Percentiles rank a stretch among this genome's conserved stretches.
Conservation (phyloP, 2,329 filamentous ascomycete genomes). For the Metarhizium rileyi region DNA sequence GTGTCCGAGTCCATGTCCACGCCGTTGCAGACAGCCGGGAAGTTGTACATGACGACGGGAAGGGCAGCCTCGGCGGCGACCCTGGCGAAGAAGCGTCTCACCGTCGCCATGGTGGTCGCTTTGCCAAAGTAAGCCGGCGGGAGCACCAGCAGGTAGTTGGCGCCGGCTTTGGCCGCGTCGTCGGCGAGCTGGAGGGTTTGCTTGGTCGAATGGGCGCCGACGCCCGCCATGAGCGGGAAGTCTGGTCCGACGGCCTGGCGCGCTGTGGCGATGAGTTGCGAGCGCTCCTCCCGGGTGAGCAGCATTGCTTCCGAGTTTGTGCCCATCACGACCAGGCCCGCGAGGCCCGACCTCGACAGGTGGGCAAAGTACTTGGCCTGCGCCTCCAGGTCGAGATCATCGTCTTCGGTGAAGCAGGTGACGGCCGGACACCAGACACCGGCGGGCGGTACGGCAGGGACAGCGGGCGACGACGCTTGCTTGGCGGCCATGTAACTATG, state of each 20-base stretch:
- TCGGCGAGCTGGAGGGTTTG: slow-evolving; percentile 50
- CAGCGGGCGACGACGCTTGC: background rate
- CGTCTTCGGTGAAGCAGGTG: slow-evolving; percentile 42
- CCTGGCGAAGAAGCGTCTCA: slow-evolving; percentile 18
- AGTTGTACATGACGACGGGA: slow-evolving; percentile 64
- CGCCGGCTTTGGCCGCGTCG: slow-evolving; percentile 35
- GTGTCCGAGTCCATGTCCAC: slow-evolving; percentile 59
- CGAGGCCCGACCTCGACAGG: slow-evolving; percentile 38
- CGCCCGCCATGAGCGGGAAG: slow-evolving; percentile 73
- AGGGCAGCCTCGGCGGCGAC: slow-evolving; percentile 50
- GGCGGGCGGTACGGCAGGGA: slow-evolving; percentile 16
- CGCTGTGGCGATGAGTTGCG: slow-evolving; percentile 45
- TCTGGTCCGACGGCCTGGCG: slow-evolving; percentile 73
- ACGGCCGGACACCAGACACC: slow-evolving; percentile 43
- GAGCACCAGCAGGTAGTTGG: slow-evolving; percentile 16
- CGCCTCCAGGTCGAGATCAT: slow-evolving; percentile 35
- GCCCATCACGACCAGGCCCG: slow-evolving; percentile 43
- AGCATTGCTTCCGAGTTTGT: slow-evolving; percentile 49
- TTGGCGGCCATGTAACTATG: background rate
- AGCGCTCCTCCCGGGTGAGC: slow-evolving; percentile 48
- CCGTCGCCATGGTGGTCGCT: slow-evolving; percentile 28
- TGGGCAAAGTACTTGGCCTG: slow-evolving; percentile 43
- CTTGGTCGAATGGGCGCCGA: slow-evolving; percentile 53
- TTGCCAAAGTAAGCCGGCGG: slow-evolving; percentile 24
- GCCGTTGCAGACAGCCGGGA: slow-evolving; percentile 56